Conservation (phyloP, 257 asterid species). For the Echium plantagineum region DNA sequence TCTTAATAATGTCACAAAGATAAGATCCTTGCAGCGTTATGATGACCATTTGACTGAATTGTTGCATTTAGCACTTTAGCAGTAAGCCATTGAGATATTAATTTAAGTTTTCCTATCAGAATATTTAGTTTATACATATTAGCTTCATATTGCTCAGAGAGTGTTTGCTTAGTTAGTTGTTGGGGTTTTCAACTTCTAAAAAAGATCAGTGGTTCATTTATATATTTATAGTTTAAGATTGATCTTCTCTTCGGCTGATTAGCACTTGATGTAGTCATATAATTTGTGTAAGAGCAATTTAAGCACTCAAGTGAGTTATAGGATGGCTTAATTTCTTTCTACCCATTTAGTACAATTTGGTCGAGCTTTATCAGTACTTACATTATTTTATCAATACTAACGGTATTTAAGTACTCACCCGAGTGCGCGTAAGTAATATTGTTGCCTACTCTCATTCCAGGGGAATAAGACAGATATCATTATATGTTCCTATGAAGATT, state of each 20-base stretch:
- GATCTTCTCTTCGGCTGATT: background rate
- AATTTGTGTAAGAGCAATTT: background rate
- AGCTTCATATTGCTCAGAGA: background rate
- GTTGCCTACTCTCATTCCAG: constrained; percentile 19
- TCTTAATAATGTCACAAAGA: too few relatives aligned
- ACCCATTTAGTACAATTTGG: background rate
- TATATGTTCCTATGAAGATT: too few relatives aligned
- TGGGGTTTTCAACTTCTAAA: background rate
- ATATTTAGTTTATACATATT: background rate
- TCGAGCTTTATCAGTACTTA: background rate
- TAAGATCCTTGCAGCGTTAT: background rate
- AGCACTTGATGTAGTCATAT: background rate
- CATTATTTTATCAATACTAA: too few relatives aligned
- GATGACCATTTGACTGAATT: background rate
- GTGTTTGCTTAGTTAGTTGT: constrained; percentile 8
- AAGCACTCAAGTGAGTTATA: background rate
- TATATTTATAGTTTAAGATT: too few relatives aligned
- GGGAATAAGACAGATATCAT: constrained; percentile 20
- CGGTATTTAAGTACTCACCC: background rate
- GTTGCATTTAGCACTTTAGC: background rate
- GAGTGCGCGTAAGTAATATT: background rate
- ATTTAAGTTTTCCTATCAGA: background rate
- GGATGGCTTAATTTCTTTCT: too few relatives aligned
- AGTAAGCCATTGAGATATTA: background rate
- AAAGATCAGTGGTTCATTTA: background rate